Evolutionary conservation across 768 basidiomycete species (phyloP).

Genomic region (Obba rivulosa): DNA sequence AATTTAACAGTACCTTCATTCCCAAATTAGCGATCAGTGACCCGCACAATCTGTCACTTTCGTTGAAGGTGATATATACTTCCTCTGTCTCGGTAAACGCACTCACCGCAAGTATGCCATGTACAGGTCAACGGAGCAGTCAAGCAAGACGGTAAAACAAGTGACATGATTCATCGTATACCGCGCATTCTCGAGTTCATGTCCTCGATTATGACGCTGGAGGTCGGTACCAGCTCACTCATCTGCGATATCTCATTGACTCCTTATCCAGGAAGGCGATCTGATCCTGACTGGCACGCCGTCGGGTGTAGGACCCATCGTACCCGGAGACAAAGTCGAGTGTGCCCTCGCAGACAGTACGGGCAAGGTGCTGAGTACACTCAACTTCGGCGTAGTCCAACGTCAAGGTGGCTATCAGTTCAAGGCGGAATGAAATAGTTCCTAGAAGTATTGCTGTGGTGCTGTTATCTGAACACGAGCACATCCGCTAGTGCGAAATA

Average conservation of each 20-base stretch:
- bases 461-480: slow-evolving; percentile 3
- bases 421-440: slow-evolving; percentile 11
- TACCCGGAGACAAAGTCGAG: slow-evolving; percentile 71
- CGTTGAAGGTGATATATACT: slow-evolving; percentile 67
- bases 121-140: slow-evolving; percentile 72
- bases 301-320: slow-evolving; percentile 78
- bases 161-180: slow-evolving; percentile 90
- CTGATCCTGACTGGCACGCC: slow-evolving; percentile 92
- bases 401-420: slow-evolving; percentile 71
- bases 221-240: slow-evolving; percentile 40
- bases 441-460: neutral
- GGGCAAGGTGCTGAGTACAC: slow-evolving; percentile 51
- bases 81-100: neutral
- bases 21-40: slow-evolving; percentile 65
- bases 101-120: too few relatives aligned
- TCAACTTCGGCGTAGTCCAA: slow-evolving; percentile 61
- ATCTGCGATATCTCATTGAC: neutral
- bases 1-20: slow-evolving; percentile 61
- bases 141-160: slow-evolving; percentile 82
- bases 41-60: slow-evolving; percentile 70
- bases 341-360: slow-evolving; percentile 58
- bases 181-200: slow-evolving; percentile 85
- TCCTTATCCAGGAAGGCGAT: slow-evolving; percentile 71
- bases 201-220: slow-evolving; percentile 95
- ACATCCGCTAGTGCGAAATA: neutral